Evolutionary conservation across 768 basidiomycete genomes (phyloP).

Genomic region (Trametes cubensis): DNA sequence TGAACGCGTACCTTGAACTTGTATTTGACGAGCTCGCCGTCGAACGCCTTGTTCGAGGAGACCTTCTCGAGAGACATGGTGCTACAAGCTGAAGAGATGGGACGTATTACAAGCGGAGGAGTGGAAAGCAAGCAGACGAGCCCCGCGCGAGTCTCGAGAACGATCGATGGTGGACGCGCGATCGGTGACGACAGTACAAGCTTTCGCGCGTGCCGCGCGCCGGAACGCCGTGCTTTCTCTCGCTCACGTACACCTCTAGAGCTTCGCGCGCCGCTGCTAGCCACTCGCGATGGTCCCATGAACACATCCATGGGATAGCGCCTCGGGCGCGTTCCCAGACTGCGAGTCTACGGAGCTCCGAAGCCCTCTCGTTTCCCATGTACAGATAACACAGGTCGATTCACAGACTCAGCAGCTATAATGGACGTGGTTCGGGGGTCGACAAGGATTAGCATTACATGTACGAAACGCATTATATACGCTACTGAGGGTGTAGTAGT

Average conservation of each 20-base stretch:
- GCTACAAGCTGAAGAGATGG: neutral
- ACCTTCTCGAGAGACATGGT: conserved; percentile 57
- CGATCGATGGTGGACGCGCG: conserved; percentile 6
- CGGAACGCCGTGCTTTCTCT: neutral
- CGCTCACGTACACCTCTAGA: neutral
- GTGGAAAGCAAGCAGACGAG: neutral
- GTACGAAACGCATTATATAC: conserved; percentile 16
- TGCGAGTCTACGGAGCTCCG: conserved; percentile 5
- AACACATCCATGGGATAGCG: conserved; percentile 6
- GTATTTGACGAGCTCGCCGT: conserved; percentile 84
- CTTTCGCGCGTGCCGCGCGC: neutral
- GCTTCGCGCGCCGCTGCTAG: neutral
- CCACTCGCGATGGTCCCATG: conserved; percentile 11
- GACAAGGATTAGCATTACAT: conserved; percentile 15
- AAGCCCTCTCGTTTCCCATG: neutral
- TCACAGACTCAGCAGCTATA: too few species aligned
- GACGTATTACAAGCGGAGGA: neutral
- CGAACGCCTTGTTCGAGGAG: conserved; percentile 78
- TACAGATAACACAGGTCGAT: too few species aligned
- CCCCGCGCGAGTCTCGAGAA: conserved; percentile 2
- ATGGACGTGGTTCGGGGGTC: too few species aligned
- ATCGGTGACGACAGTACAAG: conserved; percentile 13
- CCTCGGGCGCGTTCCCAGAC: neutral
- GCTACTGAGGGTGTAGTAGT: neutral
- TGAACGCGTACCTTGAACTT: conserved; percentile 65